A percentile compares a stretch with the other conserved stretches of the same genome.
phyloP scores from a whole-genome alignment of 257 asterid species.

The Perilla frutescens region DNA sequence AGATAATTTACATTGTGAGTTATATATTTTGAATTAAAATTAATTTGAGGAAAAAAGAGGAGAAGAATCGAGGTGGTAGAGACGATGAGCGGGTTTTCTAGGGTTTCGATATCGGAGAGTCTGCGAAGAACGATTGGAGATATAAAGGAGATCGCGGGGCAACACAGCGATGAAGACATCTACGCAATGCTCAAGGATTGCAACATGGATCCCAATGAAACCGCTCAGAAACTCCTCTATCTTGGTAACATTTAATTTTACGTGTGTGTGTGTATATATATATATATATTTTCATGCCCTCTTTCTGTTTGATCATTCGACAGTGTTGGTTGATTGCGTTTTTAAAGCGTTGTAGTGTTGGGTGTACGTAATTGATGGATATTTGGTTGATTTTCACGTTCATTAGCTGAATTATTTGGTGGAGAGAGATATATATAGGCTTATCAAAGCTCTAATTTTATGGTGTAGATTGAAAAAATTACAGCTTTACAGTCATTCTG shows the following conservation, averaged over 20 bases:
- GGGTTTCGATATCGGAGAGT: conserved; percentile 47
- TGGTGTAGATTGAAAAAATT: neutral
- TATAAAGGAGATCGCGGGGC: conserved; percentile 59
- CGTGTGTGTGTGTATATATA: no score
- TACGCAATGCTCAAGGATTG: conserved; percentile 63
- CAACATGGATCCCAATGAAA: conserved; percentile 70
- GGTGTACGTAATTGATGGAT: neutral
- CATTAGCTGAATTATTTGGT: no score
- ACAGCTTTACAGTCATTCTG: no score
- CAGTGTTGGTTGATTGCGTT: neutral
- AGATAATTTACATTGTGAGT: no score
- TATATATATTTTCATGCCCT: no score
- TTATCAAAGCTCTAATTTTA: conserved; percentile 5
- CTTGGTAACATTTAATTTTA: no score
- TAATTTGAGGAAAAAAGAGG: no score
- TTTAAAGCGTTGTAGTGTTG: neutral
- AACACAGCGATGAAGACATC: conserved; percentile 66
- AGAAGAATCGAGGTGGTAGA: no score
- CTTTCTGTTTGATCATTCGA: neutral
- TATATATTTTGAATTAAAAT: no score
- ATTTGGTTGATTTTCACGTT: neutral
- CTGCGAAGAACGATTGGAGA: conserved; percentile 49
- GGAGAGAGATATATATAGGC: no score
- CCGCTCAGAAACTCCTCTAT: conserved; percentile 60
- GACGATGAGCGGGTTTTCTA: conserved; percentile 39